These are phyloP conservation scores for Osmanthus fragrans DNA, from an alignment of 257 asterid species.

Conservation along the genomic window DNA sequence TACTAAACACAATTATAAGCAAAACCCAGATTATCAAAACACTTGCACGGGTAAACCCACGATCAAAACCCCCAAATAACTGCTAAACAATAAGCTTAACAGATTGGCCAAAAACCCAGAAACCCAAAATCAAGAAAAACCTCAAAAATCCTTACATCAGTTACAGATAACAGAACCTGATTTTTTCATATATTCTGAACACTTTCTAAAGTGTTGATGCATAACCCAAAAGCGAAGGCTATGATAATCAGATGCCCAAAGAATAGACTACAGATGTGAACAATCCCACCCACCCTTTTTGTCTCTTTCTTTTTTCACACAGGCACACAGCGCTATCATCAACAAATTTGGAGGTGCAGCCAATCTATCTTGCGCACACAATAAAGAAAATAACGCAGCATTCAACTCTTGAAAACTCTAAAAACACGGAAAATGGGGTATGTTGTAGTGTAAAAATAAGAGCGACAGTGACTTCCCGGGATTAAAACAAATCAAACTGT, in stretches of 20 bases:
- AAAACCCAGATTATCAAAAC: neutral
- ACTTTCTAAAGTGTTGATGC: no score
- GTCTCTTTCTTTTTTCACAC: neutral
- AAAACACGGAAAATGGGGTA: constrained; percentile 42
- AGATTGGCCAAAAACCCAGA: neutral
- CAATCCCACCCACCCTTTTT: constrained; percentile 13
- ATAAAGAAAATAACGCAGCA: neutral
- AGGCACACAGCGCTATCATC: neutral
- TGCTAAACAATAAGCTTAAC: neutral
- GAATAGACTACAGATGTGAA: constrained; percentile 6
- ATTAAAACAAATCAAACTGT: constrained; percentile 6
- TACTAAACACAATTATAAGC: no score
- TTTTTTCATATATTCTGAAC: no score
- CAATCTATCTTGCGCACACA: constrained; percentile 11
- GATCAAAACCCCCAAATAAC: neutral
- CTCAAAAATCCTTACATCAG: no score
- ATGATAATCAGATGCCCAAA: neutral
- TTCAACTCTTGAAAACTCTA: constrained; percentile 8
- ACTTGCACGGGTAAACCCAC: neutral
- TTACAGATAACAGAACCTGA: no score
- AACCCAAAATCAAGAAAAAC: no score
- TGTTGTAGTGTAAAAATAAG: neutral
- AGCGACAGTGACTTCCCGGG: constrained; percentile 24
- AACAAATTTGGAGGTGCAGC: constrained; percentile 16
- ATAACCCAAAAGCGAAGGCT: no score